Evolutionary conservation across 306 rosid species (phyloP), one percentile per base, ranked within the genome.

Genomic region (Luffa acutangula): DNA sequence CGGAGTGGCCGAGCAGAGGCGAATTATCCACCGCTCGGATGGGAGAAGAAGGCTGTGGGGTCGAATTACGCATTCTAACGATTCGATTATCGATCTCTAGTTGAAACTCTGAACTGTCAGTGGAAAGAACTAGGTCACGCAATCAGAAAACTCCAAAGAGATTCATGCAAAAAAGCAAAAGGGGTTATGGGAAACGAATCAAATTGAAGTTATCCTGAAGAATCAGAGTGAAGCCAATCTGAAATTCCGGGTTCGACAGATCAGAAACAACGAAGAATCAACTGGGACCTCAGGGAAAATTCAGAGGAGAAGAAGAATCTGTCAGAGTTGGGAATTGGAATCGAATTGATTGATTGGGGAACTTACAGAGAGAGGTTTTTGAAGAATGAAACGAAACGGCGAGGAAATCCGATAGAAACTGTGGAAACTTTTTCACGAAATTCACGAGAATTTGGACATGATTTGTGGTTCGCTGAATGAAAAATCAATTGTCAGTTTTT

Each of bases 1-100:
- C 2, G 15, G 89, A 83, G 77, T 77, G 46, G 9, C 79, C 85
- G 49, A 90, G 90, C 17, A 93, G 90, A 49, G 97, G 96, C 11
- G 88, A 76, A 10, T 83, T 15, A 83, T 91, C 96, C 69, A 83
- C 83, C 82, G 91, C 78, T 21, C 77, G 82, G 43, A 82, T 59
- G 33, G 81, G 64, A 48, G 89, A 25, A 9, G 89, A 42, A 2
- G 86, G 77, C 14, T 80, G 43, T 2, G 87, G 75, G 57, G 10
- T 43, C n/a, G 89, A 43, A 78, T 31, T 79, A 34, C 81, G 84
- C 98, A 94, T 93, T 41, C 15, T 21, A 21, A 6, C 73, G 15
- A 62, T 33, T 62, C 7, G 69, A 62, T 62, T 15, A 65, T 15
- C 46, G 72, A 65, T 65, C 72, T 65, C 48, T 15, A 15, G 70